Evolutionary conservation across 306 rosid genomes (phyloP), one percentile per base, ranked within the genome.

Genomic region (Cyclanthera cordifolia): DNA sequence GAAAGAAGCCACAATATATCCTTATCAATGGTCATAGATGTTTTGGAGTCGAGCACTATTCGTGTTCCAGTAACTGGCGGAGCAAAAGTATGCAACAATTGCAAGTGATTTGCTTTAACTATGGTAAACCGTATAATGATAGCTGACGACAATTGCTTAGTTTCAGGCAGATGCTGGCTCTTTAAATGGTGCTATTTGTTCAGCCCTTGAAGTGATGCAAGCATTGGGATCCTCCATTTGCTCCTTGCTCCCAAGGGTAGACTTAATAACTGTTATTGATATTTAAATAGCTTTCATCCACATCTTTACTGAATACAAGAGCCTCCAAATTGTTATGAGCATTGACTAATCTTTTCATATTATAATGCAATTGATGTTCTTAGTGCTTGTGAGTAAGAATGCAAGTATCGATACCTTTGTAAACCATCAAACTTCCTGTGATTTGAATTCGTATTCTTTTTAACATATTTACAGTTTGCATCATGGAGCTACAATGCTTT

Each of bases 21-120:
- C 75, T 72, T 94, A 73, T 80, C 97, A 20, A 90, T 96, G 75
- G 90, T 95, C 54, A 81, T 86, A 60, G 90, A 86, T 71, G 97
- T 90, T 82, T 86, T 94, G 70, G 97, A 90, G 86, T 88, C 97
- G 16, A 86, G 83, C 86, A 94, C 99, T 60, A 86, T 94, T 43
- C 97, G 96, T 73, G 88, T 94, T 79, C 97, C 99, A 2, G 82
- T 94, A 69, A 83, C 86, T 46, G 88, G 91, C 77, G 86, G 95
- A 66, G 99, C 96, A 74, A 84, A 72, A 88, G 99, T 90, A 85
- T 71, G 86, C 70, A 69, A 24, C 39, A 52, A 65, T 23, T 12
- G 56, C 53, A 60, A 51, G 69, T 49, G 54, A 32, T 73, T 57
- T 47, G 30, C 68, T 77, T 76, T 39, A 53, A 74, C 49, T 50